Conservation (phyloP, 192 early-diverging fungal genomes). For the Backusella westeae region DNA sequence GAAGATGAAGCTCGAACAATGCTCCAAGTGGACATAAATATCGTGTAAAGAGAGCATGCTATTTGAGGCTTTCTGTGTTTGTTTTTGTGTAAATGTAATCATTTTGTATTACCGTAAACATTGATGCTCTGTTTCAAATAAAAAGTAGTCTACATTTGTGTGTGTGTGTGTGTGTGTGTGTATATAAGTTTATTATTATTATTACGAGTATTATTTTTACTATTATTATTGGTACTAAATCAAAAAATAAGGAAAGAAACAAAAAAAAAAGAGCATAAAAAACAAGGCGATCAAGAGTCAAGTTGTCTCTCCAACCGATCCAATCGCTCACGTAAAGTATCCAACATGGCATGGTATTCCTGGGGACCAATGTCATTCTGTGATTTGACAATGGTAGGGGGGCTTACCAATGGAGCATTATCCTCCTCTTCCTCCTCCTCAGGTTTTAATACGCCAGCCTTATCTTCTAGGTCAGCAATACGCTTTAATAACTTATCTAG, state of each 20-base stretch:
- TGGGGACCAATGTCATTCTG: conserved; percentile 30
- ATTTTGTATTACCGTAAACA: not conserved
- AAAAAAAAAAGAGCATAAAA: not conserved
- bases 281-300: conserved; percentile 1
- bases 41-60: not conserved
- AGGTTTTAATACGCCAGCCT: not conserved
- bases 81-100: not conserved
- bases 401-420: not conserved
- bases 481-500: conserved; percentile 30
- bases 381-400: conserved; percentile 30
- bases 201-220: not conserved
- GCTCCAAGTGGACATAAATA: not conserved
- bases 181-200: not conserved
- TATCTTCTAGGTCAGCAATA: conserved; percentile 13
- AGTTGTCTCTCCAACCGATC: conserved; percentile 29
- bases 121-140: not conserved
- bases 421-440: not conserved
- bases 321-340: conserved; percentile 24
- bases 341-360: conserved; percentile 27
- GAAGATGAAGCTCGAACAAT: not conserved
- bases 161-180: not conserved
- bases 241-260: not conserved
- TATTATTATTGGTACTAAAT: not conserved
- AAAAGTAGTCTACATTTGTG: not conserved
- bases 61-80: not conserved